Percentiles rank a stretch among this genome's conserved stretches.
Evolutionary conservation across 2,329 filamentous ascomycete genomes (phyloP).

Genomic region (Pseudopithomyces chartarum): DNA sequence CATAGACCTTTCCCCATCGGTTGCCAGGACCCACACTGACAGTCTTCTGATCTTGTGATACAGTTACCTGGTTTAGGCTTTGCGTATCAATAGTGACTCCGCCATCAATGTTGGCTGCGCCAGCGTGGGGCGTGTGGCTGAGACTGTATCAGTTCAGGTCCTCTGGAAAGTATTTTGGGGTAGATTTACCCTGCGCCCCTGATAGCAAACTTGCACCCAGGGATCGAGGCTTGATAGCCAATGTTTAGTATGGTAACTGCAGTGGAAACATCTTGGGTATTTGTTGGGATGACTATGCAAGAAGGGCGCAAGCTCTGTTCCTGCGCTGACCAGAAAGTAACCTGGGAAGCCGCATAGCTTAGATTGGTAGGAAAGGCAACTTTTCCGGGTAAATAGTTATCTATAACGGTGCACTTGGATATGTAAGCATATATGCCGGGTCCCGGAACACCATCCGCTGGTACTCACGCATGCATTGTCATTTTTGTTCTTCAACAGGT

Average conservation of each 20-base stretch:
- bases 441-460: not conserved
- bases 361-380: constrained; percentile 15
- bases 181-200: constrained; percentile 23
- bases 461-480: constrained; percentile 22
- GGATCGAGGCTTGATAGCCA: constrained; percentile 18
- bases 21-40: constrained; percentile 29
- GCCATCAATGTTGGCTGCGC: constrained; percentile 31
- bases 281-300: constrained; percentile 29
- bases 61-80: constrained; percentile 25
- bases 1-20: constrained; percentile 30
- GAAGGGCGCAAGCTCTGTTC: constrained; percentile 21
- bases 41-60: constrained; percentile 22
- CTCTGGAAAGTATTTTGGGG: not conserved
- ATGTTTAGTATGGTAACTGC: constrained; percentile 22
- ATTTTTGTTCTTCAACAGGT: constrained; percentile 16
- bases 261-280: constrained; percentile 24
- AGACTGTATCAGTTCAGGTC: not conserved
- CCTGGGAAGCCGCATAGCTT: constrained; percentile 19
- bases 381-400: constrained; percentile 25
- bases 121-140: constrained; percentile 28
- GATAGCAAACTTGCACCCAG: constrained; percentile 25
- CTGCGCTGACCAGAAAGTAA: constrained; percentile 25
- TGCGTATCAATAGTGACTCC: constrained; percentile 36
- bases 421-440: not conserved
- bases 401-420: constrained; percentile 20